A percentile compares a stretch with the other conserved stretches of the same genome.
Conservation (phyloP, 257 asterid genomes). For the Buddleja alternifolia region DNA sequence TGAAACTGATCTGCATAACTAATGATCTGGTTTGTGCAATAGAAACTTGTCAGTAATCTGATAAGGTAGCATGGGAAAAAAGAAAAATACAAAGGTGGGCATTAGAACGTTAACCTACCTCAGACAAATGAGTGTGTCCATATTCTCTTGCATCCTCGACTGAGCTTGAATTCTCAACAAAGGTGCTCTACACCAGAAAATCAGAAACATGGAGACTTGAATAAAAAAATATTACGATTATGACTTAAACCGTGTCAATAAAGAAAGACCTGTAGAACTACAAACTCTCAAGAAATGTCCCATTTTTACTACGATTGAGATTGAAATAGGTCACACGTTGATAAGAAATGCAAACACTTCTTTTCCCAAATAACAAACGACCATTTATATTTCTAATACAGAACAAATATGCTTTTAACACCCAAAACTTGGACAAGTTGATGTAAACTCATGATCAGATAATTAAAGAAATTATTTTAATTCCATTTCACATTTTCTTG, state of each 20-base stretch:
- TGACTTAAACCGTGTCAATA: not conserved
- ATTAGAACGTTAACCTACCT: slow-evolving; percentile 68
- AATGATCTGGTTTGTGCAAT: slow-evolving; percentile 56
- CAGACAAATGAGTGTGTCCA: slow-evolving; percentile 94
- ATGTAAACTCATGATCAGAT: too few species aligned
- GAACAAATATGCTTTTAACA: not conserved
- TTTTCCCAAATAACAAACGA: not conserved
- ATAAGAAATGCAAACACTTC: not conserved
- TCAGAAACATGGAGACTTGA: slow-evolving; percentile 17
- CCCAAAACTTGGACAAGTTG: not conserved
- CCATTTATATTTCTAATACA: not conserved
- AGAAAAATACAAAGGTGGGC: slow-evolving; percentile 9
- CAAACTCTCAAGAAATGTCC: not conserved
- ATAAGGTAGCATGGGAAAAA: not conserved
- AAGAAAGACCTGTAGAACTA: slow-evolving; percentile 7
- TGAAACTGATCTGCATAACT: slow-evolving; percentile 64
- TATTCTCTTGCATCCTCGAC: slow-evolving; percentile 78
- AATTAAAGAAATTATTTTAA: not conserved
- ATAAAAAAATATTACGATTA: slow-evolving; percentile 4
- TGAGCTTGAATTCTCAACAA: slow-evolving; percentile 57
- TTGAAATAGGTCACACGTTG: not conserved
- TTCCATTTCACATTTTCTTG: not conserved
- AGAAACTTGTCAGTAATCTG: slow-evolving; percentile 23
- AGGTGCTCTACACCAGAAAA: slow-evolving; percentile 70
- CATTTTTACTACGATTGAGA: not conserved